Conservation (phyloP, 495 filamentous ascomycete species). For the Neohortaea acidophila region DNA sequence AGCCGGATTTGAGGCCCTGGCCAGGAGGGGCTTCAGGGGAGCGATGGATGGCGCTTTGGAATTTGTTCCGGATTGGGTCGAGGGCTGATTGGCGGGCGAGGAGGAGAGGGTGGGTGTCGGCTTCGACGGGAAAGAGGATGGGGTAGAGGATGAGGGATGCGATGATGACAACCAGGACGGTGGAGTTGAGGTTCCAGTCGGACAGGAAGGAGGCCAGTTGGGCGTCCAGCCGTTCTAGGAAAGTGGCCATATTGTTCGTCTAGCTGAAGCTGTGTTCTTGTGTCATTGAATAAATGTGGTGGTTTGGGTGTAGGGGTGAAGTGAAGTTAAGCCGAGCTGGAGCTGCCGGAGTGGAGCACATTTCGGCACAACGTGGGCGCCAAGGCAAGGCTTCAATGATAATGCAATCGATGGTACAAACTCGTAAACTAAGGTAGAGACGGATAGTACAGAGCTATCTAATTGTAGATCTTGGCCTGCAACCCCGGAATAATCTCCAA, state of each 20-base stretch:
- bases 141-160: constrained; percentile 48
- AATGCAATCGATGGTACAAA: too few species aligned
- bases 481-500: constrained; percentile 1
- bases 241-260: constrained; percentile 18
- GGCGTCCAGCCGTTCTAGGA: constrained; percentile 43
- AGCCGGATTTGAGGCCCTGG: constrained; percentile 62
- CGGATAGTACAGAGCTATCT: background rate
- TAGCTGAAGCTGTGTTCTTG: too few species aligned
- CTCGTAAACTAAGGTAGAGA: too few species aligned
- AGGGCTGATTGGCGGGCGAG: constrained; percentile 69
- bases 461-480: background rate
- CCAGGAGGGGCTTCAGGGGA: constrained; percentile 69
- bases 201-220: constrained; percentile 50
- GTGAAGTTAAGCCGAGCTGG: too few species aligned
- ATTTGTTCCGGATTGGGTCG: constrained; percentile 63
- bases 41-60: constrained; percentile 71
- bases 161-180: constrained; percentile 43
- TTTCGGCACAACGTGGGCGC: too few species aligned
- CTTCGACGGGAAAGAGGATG: constrained; percentile 46
- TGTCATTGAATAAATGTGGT: too few species aligned
- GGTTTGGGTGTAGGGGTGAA: too few species aligned
- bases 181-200: constrained; percentile 68
- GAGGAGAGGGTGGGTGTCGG: constrained; percentile 82
- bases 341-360: too few species aligned
- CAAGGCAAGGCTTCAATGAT: too few species aligned